A percentile compares a stretch with the other conserved stretches of the same genome.
These are phyloP conservation scores for Torrubiella hemipterigena DNA, from an alignment of 2,329 filamentous ascomycete genomes.

Conservation along the genomic window DNA sequence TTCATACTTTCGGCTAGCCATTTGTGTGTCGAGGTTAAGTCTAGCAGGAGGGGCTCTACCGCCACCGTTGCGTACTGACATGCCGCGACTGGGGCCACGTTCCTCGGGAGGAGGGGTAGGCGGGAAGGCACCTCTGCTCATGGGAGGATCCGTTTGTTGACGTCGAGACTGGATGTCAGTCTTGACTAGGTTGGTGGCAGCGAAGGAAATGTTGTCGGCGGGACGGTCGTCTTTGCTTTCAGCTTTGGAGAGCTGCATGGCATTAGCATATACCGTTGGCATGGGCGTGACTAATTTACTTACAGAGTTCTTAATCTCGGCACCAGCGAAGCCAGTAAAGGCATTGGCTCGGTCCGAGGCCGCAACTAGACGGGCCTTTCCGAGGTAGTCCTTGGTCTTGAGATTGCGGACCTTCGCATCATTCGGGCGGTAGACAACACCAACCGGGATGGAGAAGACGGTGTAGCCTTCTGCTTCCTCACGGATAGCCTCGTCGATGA, in stretches of 20 bases:
- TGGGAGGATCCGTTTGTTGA: slow-evolving; percentile 76
- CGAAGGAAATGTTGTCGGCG: slow-evolving; percentile 76
- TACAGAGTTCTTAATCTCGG: slow-evolving; percentile 67
- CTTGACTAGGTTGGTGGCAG: slow-evolving; percentile 86
- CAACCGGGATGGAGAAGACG: slow-evolving; percentile 95
- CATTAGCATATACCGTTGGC: too few relatives aligned
- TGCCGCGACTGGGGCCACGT: slow-evolving; percentile 42
- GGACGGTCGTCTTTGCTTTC: slow-evolving; percentile 68
- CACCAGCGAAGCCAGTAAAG: slow-evolving; percentile 70
- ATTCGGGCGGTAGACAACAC: slow-evolving; percentile 88
- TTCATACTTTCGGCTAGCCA: slow-evolving; percentile 41
- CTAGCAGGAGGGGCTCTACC: slow-evolving; percentile 51
- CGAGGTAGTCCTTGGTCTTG: slow-evolving; percentile 94
- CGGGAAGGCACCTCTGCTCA: slow-evolving; percentile 74
- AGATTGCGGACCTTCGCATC: slow-evolving; percentile 97
- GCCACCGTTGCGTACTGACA: slow-evolving; percentile 49
- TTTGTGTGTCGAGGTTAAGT: slow-evolving; percentile 48
- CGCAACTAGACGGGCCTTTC: slow-evolving; percentile 87
- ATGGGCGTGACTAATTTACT: too few relatives aligned
- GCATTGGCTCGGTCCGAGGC: slow-evolving; percentile 71
- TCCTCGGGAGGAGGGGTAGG: slow-evolving; percentile 96
- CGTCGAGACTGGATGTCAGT: slow-evolving; percentile 67
- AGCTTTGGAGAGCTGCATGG: slow-evolving; percentile 34
- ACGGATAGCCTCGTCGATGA: slow-evolving; percentile 92
- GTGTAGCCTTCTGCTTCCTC: slow-evolving; percentile 96